These are phyloP conservation scores for Mrakia blollopis DNA, from an alignment of 768 basidiomycete genomes.

Conservation along the genomic window DNA sequence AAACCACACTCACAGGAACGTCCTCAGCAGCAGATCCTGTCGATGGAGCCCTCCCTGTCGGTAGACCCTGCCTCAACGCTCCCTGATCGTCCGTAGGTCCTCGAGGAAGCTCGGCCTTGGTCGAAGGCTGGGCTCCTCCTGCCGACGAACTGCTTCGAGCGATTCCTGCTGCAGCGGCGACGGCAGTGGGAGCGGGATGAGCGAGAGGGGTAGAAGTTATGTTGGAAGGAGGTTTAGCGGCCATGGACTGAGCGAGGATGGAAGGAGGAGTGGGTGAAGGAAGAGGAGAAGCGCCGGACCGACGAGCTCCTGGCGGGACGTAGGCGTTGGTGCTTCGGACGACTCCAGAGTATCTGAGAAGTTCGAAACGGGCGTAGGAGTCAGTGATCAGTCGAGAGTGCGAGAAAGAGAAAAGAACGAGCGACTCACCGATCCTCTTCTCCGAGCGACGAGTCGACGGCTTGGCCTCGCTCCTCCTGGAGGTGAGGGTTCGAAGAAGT, in stretches of 20 bases:
- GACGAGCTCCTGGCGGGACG: constrained; percentile 85
- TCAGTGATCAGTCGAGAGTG: neutral
- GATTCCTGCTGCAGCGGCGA: constrained; percentile 23
- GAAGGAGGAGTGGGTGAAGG: constrained; percentile 6
- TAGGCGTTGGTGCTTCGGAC: constrained; percentile 84
- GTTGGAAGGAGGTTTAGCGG: neutral
- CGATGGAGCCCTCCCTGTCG: constrained; percentile 2
- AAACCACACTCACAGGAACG: constrained; percentile 10
- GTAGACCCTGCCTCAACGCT: neutral
- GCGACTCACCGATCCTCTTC: constrained; percentile 91
- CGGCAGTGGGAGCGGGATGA: constrained; percentile 25
- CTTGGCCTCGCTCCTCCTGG: constrained; percentile 76
- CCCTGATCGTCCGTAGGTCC: constrained; percentile 37
- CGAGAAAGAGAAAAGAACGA: neutral
- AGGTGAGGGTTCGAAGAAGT: constrained; percentile 72
- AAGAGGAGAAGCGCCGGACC: constrained; percentile 35
- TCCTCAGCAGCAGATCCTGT: constrained; percentile 11
- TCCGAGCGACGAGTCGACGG: constrained; percentile 56
- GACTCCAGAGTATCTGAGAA: constrained; percentile 79
- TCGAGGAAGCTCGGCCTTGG: constrained; percentile 39
- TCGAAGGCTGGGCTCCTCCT: neutral
- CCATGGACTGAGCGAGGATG: constrained; percentile 9
- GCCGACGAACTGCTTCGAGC: constrained; percentile 22
- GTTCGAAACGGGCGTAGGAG: constrained; percentile 38
- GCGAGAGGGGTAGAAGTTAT: constrained; percentile 7